Base-by-base conservation (phyloP, 2,329 filamentous ascomycete genomes). In the Ustulina deusta region DNA sequence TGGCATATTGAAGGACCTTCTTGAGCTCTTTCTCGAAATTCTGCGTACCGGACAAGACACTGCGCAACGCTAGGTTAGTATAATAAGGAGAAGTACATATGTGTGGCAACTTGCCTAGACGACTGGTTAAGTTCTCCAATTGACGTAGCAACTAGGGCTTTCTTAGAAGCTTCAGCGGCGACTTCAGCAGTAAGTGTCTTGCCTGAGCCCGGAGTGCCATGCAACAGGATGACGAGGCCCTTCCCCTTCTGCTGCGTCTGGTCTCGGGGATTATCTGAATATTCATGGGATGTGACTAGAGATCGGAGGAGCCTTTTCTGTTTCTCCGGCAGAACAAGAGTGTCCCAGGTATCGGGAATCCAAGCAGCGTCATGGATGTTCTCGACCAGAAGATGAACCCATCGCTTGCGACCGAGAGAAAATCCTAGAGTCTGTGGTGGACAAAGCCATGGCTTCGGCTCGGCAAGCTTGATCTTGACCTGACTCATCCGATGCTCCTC, bases 131-230 rank as follows among this genome's bases (percentile, higher is more conserved):
- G 73, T 59, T 76, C 75, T 2, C 74, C 75, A 3, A 74, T 60
- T 11, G 75, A 74, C 7, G 73, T 73, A 9, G 71, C 69, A 20
- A 77, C 57, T 13, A 77, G 68, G 4, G 74, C 72, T 56, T 73
- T 76, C 44, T 66, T 61, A 3, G 70, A 69, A 6, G 70, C 74
- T 55, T 78, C 77, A 1, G 75, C 75, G 0, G 74, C 73, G 0
- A 75, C 74, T 65, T 82, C 80, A 0, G 80, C 80, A 0, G 80
- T 82, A 11, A 81, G 69, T 0, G 80, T 83, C 66, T 82, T 82
- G 13, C 80, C 80, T 0, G 76, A 74, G 0, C 80, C 80, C 1
- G 79, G 78, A 1, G 76, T 76, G 1, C 80, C 79, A 59, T 80
- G 79, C 5, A 82, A 73, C 3, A 82, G 68, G 6, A 81, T 66